Evolutionary conservation across 1,284 basidiomycete genomes (phyloP), one percentile per base, ranked within the genome.

Genomic region (Moesziomyces sp.): DNA sequence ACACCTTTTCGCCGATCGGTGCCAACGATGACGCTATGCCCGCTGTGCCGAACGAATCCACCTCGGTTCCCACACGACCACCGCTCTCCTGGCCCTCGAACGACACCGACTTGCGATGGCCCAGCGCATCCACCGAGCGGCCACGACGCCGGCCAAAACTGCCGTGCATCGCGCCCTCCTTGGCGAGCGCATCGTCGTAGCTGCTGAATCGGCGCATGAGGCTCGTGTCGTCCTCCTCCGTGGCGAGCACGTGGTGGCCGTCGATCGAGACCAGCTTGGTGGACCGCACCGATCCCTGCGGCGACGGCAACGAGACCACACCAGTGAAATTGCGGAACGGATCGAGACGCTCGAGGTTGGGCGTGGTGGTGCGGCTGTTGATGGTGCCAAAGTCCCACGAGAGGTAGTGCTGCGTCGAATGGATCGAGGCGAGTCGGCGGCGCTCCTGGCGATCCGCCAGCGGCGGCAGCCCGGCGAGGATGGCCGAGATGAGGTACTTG

Each of bases 401-500:
- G 10, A 69, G 52, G 16, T 64, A 55, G 9, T 76, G 58, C 19
- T 74, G 65, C 26, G 69, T 64, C 49, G 78, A 72, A 14, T 70
- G 58, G 48, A 78, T 77, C 38, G 75, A 78, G 21, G 71, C 68
- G 14, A 58, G 44, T 21, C 77, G 54, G 30, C 75, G 63, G 23
- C 69, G 49, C 35, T 79, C 77, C 58, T 81, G 79, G 35, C 79
- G 62, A 30, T 78, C 76, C 0, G 74, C 53, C 3, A 81, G 59
- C 23, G 79, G 79, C 2, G 79, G 79, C 16, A 81, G 65, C 7
- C 76, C 76, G 8, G 70, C 66, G n/a, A 95, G 85, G 66, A 95
- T 90, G 7, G 90, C 87, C 56, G 87, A 87, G 42, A 93, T 89
- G 30, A 95, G 88, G 84, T 90, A 90, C 2, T 87, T 87, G 76